A percentile compares a stretch with the other conserved stretches of the same genome.
Conservation (phyloP, 1,284 basidiomycete genomes). For the Agaricales sp. region DNA sequence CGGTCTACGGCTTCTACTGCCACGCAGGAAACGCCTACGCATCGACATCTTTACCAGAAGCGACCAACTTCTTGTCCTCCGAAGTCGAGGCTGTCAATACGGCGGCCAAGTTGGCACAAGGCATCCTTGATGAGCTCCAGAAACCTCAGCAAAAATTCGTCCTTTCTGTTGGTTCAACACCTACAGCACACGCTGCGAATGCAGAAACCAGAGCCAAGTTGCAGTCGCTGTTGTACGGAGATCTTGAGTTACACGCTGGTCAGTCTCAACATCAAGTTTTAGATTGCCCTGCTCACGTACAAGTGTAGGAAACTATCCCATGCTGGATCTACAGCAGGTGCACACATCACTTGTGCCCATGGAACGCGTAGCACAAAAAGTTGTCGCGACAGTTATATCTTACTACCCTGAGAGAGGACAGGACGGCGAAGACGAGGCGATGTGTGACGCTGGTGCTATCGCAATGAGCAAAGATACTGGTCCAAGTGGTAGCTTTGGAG, state of each 20-base stretch:
- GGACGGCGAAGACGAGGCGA: constrained; percentile 55
- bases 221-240: constrained; percentile 41
- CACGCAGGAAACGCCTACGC: constrained; percentile 74
- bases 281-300: neutral
- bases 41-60: constrained; percentile 54
- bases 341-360: constrained; percentile 57
- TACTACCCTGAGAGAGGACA: constrained; percentile 62
- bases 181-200: constrained; percentile 70
- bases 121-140: constrained; percentile 26
- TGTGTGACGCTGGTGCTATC: constrained; percentile 77
- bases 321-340: constrained; percentile 78
- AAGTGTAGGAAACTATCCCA: constrained; percentile 69
- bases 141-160: constrained; percentile 41
- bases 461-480: constrained; percentile 83
- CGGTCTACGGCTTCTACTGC: constrained; percentile 76
- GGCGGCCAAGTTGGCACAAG: constrained; percentile 51
- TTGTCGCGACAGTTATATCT: constrained; percentile 67
- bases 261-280: constrained; percentile 12
- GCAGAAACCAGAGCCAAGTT: constrained; percentile 36
- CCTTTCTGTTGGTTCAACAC: constrained; percentile 79
- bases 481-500: constrained; percentile 59
- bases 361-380: constrained; percentile 52
- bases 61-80: constrained; percentile 53
- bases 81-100: constrained; percentile 67
- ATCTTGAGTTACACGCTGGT: constrained; percentile 71